Percentiles rank a stretch among this genome's conserved stretches.
Conservation (phyloP, 805 yeast species). For the Spathaspora girioi region DNA sequence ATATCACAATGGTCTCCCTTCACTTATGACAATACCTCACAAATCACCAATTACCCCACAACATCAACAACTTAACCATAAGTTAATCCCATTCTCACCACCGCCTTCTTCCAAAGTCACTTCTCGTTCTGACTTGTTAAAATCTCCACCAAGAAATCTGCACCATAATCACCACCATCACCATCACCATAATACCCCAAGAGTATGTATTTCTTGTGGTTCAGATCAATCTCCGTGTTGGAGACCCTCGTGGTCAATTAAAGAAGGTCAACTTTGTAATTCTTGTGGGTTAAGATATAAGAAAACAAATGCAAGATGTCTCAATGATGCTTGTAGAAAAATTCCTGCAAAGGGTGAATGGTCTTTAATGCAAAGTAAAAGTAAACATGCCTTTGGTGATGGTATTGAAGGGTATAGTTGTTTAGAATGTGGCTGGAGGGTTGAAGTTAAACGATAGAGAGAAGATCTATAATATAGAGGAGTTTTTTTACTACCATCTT, state of each 20-base stretch:
- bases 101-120: constrained; percentile 7
- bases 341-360: constrained; percentile 97
- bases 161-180: constrained; percentile 3
- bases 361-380: constrained; percentile 78
- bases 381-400: constrained; percentile 40
- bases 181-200: constrained; percentile 22
- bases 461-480: background rate
- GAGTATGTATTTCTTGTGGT: constrained; percentile 87
- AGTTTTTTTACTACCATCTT: background rate
- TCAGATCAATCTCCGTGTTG: constrained; percentile 93
- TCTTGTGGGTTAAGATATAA: constrained; percentile 94
- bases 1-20: background rate
- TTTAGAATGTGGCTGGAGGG: constrained; percentile 41
- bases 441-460: constrained; percentile 28
- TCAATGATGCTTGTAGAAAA: constrained; percentile 68
- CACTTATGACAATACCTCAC: background rate
- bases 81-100: constrained; percentile 5
- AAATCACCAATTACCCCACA: background rate
- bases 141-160: constrained; percentile 27
- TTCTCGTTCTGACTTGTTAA: constrained; percentile 25
- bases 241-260: constrained; percentile 94
- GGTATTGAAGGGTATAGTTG: constrained; percentile 38
- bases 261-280: constrained; percentile 93
- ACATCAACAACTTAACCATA: background rate
- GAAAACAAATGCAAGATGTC: constrained; percentile 89